A percentile compares a stretch with the other conserved stretches of the same genome.
Evolutionary conservation across 768 basidiomycete species (phyloP).

Genomic region (Cystobasidium tubakii): DNA sequence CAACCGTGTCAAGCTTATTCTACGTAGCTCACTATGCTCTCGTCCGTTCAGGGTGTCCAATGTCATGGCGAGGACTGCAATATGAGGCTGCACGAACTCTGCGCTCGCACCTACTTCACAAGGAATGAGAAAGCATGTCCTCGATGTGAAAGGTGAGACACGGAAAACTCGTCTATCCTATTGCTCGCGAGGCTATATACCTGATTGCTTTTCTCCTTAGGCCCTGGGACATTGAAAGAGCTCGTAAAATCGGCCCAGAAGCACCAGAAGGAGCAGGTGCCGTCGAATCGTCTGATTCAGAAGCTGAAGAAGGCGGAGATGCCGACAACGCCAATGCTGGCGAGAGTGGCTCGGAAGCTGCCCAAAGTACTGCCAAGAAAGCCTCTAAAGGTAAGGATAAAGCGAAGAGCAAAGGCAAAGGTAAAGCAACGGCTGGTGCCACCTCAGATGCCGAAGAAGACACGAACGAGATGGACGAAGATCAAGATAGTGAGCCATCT

Average conservation of each 20-base stretch:
- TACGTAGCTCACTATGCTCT: neutral
- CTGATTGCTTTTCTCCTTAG: neutral
- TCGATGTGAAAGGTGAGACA: conserved; percentile 16
- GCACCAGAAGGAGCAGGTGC: neutral
- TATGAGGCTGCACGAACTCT: conserved; percentile 30
- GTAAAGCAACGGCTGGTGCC: neutral
- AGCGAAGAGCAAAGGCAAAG: neutral
- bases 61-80: conserved; percentile 24
- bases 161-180: too few species aligned
- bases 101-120: neutral
- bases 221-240: neutral
- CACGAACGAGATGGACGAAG: conserved; percentile 9
- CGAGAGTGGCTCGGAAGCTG: neutral
- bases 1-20: too few species aligned
- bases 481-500: neutral
- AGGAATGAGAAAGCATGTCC: conserved; percentile 9
- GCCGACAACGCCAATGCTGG: neutral
- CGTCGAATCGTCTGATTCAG: neutral
- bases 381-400: neutral
- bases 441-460: conserved; percentile 9
- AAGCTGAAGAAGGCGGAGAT: neutral
- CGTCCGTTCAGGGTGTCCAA: conserved; percentile 24
- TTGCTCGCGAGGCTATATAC: too few species aligned
- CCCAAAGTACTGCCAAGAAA: neutral
- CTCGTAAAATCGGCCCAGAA: neutral